Base-by-base conservation (phyloP, 805 yeast species). In the Barnettozyma populi region DNA sequence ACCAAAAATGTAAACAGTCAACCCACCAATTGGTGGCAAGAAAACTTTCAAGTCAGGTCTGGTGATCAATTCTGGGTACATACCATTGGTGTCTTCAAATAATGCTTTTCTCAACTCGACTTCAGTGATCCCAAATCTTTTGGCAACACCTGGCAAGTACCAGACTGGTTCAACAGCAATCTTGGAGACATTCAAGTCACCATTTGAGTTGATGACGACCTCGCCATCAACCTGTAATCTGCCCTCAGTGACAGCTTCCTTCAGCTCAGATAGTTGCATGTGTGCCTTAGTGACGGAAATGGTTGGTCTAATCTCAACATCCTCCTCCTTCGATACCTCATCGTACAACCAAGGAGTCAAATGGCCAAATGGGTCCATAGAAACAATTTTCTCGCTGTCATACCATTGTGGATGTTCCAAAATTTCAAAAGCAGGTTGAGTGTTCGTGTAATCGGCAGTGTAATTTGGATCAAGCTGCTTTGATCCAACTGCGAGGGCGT, bases 111-210 rank as follows among this genome's bases (percentile, higher is more conserved):
- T 73, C 42, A 81, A 69, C 43, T 77, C 77, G 16, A 60, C 64
- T 57, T 81, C 87, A 29, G 76, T 67, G 51, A 81, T 74, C 25
- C 76, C 76, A 57, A 81, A 76, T 57, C 84, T 75, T 60, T 77
- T 70, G 24, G 86, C 87, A 49, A 81, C 82, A 24, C 84, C 85
- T 3, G 87, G 87, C 48, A 81, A 68, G 56, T 78, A 74, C 86
- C 87, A 81, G 36, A 81, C 86, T 16, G 86, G 86, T 57, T 81
- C 87, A 36, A 79, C 79, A 4, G 87, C 87, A 49, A 81, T 71
- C 59, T 81, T 81, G 31, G 84, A 75, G 36, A 79, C 82, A 32
- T 76, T 76, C 59, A 81, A 65, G 53, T 81, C 86, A 55, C 87
- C 87, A 49, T 73, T 64, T 32, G 70, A 66, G 64, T 81, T 81